Evolutionary conservation across 1,139 yeast species (phyloP), one percentile per base, ranked within the genome.

Genomic region (Diutina pseudorugosa): DNA sequence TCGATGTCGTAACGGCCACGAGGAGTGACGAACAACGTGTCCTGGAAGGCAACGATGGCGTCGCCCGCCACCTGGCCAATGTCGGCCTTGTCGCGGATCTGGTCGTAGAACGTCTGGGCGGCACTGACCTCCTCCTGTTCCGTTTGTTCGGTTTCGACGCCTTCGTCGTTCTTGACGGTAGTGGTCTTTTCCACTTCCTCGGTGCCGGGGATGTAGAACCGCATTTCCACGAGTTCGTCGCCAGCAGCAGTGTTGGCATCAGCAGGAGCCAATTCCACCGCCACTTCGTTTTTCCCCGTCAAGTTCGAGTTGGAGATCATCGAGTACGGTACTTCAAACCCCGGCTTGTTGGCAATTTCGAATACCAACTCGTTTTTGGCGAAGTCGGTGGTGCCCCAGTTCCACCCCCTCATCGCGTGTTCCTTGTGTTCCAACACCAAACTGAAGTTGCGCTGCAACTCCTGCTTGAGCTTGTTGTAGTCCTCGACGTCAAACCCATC

Each of bases 1-100:
- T 91, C 98, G 61, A 93, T 86, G 66, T 94, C 98, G 68, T 91
- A 93, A 68, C 98, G 93, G 61, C 98, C 98, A 77, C 95, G 83
- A 61, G 99, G 99, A 0, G 98, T 94, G 56, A 94, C 80, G 76
- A 93, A 90, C 64, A 93, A 76, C 11, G 90, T 84, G 62, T 91
- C 98, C 53, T 88, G 81, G 71, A 93, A 90, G 4, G 97, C 85
- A 3, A 90, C 97, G 65, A 94, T 86, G n/a, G 96, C 95, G 59
- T 91, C 96, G 48, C 98, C 98, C 0, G 96, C 87, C 53, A 85
- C 94, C 67, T 85, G 94, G 33, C 98, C 98, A 65, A 93, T 88
- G 59, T 88, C 94, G n/a, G 98, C 98, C 65, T 83, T 85, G 57
- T 91, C 97, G 66, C 86, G 90, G 65, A 93, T 77, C 60, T 87